Evolutionary conservation across 164 flowering plant species (phyloP), one percentile per base, ranked within the genome.

Genomic region (Chimonanthus salicifolius): DNA sequence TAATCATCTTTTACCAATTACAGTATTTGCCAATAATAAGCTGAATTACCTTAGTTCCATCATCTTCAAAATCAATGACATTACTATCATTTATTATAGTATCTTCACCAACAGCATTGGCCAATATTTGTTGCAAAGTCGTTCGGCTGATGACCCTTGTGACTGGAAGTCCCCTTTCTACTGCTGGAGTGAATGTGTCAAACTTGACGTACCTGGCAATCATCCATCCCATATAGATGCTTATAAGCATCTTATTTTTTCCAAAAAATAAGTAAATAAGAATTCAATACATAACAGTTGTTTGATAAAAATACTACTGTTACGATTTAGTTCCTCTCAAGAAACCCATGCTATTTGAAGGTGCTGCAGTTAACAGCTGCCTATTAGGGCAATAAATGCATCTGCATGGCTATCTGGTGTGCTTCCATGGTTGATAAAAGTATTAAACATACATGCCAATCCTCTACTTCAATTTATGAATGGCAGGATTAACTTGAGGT

Each of bases 141-240:
- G 90, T 90, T 67, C 97, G 83, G 76, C 99, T 90, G 44, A 96
- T 87, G 58, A 96, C 97, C 82, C 97, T 82, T 49, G 98, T 93
- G n/a, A 95, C 97, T 1, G 99, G 98, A 68, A 93, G 95, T 43
- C 99, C 99, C 60, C 87, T 82, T 74, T 90, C 91, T 15, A 74
- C 98, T 68, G 99, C 99, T 77, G 99, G 99, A 72, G 94, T 93
- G 90, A 92, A 93, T 11, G 98, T 93, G 81, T 95, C 99, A 85
- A 95, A 93, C 85, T 93, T 93, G 80, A 85, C 60, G 74, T 89
- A 95, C 99, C 99, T 95, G 91, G 79, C 74, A 67, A 47, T 68
- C 77, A 81, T 54, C n/a, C 60, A 54, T 54, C 60, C 11, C 15
- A 54, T 54, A 13, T 54, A 54, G 9, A 54, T 13, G 60, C 8